Evolutionary conservation across 805 yeast species (phyloP).

Genomic region (Saturnispora sekii): DNA sequence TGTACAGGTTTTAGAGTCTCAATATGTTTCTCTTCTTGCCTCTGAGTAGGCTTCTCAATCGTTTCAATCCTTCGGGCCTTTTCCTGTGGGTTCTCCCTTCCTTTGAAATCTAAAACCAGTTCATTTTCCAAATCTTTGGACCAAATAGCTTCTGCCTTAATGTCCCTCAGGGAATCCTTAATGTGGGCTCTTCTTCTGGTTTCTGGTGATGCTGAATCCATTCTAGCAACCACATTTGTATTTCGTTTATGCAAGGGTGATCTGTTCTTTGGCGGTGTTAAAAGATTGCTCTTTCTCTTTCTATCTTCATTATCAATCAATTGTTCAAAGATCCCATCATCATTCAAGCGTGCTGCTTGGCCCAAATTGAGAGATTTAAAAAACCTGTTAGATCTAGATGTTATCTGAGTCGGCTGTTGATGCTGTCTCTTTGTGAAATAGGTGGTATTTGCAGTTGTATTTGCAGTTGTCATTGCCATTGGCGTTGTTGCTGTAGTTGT

Average conservation of each 20-base stretch:
- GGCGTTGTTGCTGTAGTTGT: not conserved
- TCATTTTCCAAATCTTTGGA: constrained; percentile 6
- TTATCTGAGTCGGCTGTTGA: constrained; percentile 8
- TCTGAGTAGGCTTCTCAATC: no score
- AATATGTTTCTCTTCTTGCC: no score
- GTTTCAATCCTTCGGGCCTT: not conserved
- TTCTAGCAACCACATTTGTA: constrained; percentile 5
- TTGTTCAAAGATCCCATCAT: constrained; percentile 10
- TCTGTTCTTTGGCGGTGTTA: constrained; percentile 12
- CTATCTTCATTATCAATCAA: not conserved
- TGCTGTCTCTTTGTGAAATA: constrained; percentile 7
- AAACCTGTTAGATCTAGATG: constrained; percentile 13
- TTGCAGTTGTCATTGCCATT: constrained; percentile 6
- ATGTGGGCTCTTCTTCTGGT: constrained; percentile 16
- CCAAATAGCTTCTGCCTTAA: constrained; percentile 9
- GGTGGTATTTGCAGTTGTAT: constrained; percentile 9
- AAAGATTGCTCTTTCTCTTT: constrained; percentile 7
- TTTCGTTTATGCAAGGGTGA: constrained; percentile 20
- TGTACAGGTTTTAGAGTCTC: not conserved
- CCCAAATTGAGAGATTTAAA: constrained; percentile 33
- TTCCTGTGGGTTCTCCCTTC: not conserved
- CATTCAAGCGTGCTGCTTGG: constrained; percentile 39
- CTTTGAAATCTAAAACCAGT: not conserved
- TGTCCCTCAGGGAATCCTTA: constrained; percentile 14
- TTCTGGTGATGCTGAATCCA: constrained; percentile 20